These are phyloP conservation scores for Backusella morwellensis DNA, from an alignment of 192 early-diverging fungal species.

Conservation along the genomic window DNA sequence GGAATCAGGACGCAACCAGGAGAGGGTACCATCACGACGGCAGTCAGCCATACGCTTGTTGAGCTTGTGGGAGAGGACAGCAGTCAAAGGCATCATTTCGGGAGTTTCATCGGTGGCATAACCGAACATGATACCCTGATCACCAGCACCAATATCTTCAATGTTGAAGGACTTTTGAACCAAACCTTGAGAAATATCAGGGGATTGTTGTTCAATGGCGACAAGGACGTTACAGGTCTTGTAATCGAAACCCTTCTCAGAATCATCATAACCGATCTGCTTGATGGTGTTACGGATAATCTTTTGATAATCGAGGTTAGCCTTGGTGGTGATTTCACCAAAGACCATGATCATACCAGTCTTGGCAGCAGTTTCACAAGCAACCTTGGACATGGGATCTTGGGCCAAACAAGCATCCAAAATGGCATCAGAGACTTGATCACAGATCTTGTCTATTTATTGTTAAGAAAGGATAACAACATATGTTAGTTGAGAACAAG, in stretches of 20 bases:
- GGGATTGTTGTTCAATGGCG: slow-evolving; percentile 99
- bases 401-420: slow-evolving; percentile 92
- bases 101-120: slow-evolving; percentile 99
- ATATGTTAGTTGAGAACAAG: background rate
- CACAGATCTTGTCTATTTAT: slow-evolving; percentile 94
- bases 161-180: slow-evolving; percentile 89
- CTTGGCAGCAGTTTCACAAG: slow-evolving; percentile 99
- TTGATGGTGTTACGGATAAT: slow-evolving; percentile 99
- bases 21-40: slow-evolving; percentile 86
- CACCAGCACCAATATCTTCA: slow-evolving; percentile 98
- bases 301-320: slow-evolving; percentile 98
- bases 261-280: slow-evolving; percentile 99
- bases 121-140: slow-evolving; percentile 94
- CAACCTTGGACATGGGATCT: slow-evolving; percentile 98
- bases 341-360: slow-evolving; percentile 99
- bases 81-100: slow-evolving; percentile 97
- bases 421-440: slow-evolving; percentile 99
- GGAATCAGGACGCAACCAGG: slow-evolving; percentile 97
- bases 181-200: slow-evolving; percentile 98
- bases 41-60: slow-evolving; percentile 95
- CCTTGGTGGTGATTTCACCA: slow-evolving; percentile 99
- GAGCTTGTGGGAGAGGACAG: slow-evolving; percentile 95
- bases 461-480: background rate
- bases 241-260: slow-evolving; percentile 99
- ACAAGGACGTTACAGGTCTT: slow-evolving; percentile 99